Evolutionary conservation across 1,284 basidiomycete genomes (phyloP), one percentile per base, ranked within the genome.

Genomic region (Mycosarcoma maydis): DNA sequence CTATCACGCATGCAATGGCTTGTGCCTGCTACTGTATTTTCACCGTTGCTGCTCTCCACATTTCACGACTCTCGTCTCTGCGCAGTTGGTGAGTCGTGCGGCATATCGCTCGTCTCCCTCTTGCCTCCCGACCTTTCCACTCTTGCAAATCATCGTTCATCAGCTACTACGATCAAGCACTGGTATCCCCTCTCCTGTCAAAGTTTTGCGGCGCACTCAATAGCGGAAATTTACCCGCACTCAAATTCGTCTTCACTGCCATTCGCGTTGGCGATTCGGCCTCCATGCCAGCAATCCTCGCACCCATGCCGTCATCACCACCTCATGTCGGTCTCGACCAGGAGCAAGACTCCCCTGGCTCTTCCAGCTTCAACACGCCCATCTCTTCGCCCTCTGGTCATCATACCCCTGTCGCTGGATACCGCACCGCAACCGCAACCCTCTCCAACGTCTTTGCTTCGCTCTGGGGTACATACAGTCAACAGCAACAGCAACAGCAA

Each of bases 371-470:
- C 51, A 56, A 54, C 27, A 65, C 67, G 2, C 53, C 49, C 41
- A 27, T 42, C 16, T 56, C 68, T 5, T 40, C 57, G 13, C 57
- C 57, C n/a, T 52, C 51, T 2, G 65, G 50, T 17, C 54, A 62
- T 0, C 53, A 51, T 47, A 65, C 61, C 0, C 58, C 68, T 14
- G 50, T 62, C 32, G 48, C 68, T 6, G 54, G 54, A 4, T 71
- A 61, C 46, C 52, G 55, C 29, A 62, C 68, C 1, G 68, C 68
- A 6, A 45, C 58, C 16, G 58, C 46, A 4, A 71, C 68, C 2
- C 42, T 71, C n/a, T 61, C 62, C 23, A 55, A 52, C 26, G 68
- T 50, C 10, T 71, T 71, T 27, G 68, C 68, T 13, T 66, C 61
- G 16, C 53, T 71, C 13, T 71, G 68, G 68, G 62, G 57, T 8